Evolutionary conservation across 805 yeast species (phyloP).

Genomic region (Metschnikowia peoriensis): DNA sequence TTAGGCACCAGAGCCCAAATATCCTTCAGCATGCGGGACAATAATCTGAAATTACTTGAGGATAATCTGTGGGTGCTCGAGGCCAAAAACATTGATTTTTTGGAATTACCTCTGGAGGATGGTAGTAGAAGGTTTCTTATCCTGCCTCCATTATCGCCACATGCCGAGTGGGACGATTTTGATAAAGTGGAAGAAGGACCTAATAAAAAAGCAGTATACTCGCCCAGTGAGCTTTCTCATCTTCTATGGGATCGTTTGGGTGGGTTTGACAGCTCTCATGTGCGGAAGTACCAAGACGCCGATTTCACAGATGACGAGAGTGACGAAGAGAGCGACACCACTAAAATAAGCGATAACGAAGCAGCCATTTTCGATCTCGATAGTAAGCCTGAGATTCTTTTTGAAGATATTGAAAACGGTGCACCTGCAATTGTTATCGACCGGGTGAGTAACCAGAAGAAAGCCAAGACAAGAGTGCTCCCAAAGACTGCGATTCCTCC

Average conservation of each 20-base stretch:
- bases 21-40: conserved; percentile 36
- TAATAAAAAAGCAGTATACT: conserved; percentile 30
- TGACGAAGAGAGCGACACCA: conserved; percentile 1
- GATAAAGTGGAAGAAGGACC: conserved; percentile 43
- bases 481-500: conserved; percentile 41
- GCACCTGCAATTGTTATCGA: conserved; percentile 44
- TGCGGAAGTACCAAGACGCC: conserved; percentile 27
- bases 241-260: conserved; percentile 45
- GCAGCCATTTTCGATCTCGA: conserved; percentile 21
- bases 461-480: conserved; percentile 14
- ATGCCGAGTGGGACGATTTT: conserved; percentile 44
- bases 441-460: conserved; percentile 23
- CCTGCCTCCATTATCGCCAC: conserved; percentile 47
- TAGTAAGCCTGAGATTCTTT: conserved; percentile 35
- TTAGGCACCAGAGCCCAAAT: conserved; percentile 19
- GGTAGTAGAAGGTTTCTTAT: conserved; percentile 39
- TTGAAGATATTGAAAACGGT: conserved; percentile 36
- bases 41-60: conserved; percentile 17
- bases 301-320: conserved; percentile 11
- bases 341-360: neutral
- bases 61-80: conserved; percentile 17
- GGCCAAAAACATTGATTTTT: conserved; percentile 23
- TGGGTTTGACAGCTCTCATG: conserved; percentile 35
- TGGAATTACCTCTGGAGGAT: conserved; percentile 41
- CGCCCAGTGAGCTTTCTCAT: conserved; percentile 42